Evolutionary conservation across 2,329 filamentous ascomycete genomes (phyloP).

Genomic region (Aspergillus spinulosporus): DNA sequence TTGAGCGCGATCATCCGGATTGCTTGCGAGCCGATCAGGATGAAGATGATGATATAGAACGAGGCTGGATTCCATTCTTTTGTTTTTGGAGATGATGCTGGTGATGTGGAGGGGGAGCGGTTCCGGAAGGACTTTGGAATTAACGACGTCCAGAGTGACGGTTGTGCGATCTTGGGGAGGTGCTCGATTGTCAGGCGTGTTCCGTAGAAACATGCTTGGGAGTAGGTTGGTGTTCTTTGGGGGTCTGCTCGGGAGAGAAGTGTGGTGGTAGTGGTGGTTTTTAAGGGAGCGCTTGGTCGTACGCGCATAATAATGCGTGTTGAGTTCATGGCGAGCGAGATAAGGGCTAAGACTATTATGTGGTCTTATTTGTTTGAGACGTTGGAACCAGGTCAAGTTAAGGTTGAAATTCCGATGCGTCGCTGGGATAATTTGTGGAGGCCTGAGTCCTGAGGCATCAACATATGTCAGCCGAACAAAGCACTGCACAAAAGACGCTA

Average conservation of each 20-base stretch:
- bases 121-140: constrained; percentile 18
- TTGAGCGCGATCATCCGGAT: constrained; percentile 86
- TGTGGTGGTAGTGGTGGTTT: not conserved
- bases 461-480: constrained; percentile 9
- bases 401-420: not conserved
- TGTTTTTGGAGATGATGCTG: constrained; percentile 40
- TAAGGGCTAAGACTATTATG: not conserved
- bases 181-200: not conserved
- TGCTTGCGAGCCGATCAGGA: constrained; percentile 90
- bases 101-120: constrained; percentile 22
- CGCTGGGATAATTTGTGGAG: constrained; percentile 7
- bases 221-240: not conserved
- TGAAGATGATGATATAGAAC: constrained; percentile 77
- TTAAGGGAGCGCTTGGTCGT: not conserved
- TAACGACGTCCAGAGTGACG: constrained; percentile 64
- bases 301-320: constrained; percentile 13
- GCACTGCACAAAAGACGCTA: not conserved
- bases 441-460: constrained; percentile 11
- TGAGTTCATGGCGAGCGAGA: constrained; percentile 20
- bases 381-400: constrained; percentile 16
- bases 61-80: constrained; percentile 78
- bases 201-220: not conserved
- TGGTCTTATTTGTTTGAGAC: not conserved
- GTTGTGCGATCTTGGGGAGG: constrained; percentile 20
- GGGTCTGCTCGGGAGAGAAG: too few relatives aligned